Base-by-base conservation (phyloP, 345 rosid genomes). In the Populus alba region DNA sequence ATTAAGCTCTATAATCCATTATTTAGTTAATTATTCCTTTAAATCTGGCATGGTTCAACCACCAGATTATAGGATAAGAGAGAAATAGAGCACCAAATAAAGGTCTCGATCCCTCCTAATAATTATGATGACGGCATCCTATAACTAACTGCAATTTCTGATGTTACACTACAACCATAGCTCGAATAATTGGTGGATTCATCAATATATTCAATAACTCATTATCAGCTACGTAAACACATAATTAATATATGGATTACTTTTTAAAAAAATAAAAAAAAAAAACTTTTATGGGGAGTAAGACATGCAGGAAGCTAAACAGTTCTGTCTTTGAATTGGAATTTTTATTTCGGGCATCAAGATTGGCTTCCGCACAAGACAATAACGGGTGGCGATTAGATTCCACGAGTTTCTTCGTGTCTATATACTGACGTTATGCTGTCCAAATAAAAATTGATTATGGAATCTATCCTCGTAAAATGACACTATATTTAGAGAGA, bases 11-110 rank as follows among this genome's bases (percentile, higher is more conserved):
- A 18, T 25, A 65, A 55, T 5, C 35, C 33, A 77, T 67, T 49
- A 8, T 10, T 11, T 2, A 41, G 13, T 41, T 41, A 51, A 8
- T 22, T 31, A 67, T 75, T 66, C 33, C 35, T 20, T 69, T 8
- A 17, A 9, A 18, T 38, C 59, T 38, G 49, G 74, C 80, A 70
- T 77, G 62, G 27, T 43, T 18, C 70, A 77, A 66, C 80, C 38
- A 77, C 75, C 80, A 61, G 55, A 18, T 70, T n/a, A 10, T 20
- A 63, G 29, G 47, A 6, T 43, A 1, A 11, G 6, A 45, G 33
- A 57, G 5, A 63, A 25, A 8, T 55, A 20, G 18, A 49, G 41
- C 20, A 74, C 5, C 31, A 25, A 61, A 33, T 10, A 65, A 45
- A 25, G 17, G 47, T 23, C 23, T 27, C 27, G 27, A 27, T 15